phyloP scores from a whole-genome alignment of 345 rosid species.

The Citrus inodora region DNA sequence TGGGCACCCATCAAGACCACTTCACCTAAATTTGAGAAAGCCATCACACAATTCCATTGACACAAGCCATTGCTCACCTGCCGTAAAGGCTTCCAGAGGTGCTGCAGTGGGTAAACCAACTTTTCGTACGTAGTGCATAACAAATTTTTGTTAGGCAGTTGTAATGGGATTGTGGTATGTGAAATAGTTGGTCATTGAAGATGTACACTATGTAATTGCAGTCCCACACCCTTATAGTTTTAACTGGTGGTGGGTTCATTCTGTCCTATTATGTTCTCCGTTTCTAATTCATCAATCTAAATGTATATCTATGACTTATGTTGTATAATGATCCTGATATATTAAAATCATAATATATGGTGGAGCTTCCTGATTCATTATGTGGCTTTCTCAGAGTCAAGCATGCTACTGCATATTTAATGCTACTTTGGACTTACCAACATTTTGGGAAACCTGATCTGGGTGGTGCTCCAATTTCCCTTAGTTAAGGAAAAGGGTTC shows the following conservation, averaged over 20 bases:
- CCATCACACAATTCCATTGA: conserved; percentile 29
- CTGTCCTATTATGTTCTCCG: background rate
- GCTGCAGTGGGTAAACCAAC: background rate
- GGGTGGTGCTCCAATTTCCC: too few species aligned
- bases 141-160: conserved; percentile 15
- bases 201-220: conserved; percentile 15
- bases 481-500: too few species aligned
- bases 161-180: conserved; percentile 10
- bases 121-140: background rate
- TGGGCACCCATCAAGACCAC: conserved; percentile 93
- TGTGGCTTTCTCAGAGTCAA: background rate
- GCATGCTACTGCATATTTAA: background rate
- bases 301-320: background rate
- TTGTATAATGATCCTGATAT: background rate
- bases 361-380: background rate
- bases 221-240: background rate
- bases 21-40: conserved; percentile 49
- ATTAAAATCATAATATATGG: background rate
- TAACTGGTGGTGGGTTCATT: background rate
- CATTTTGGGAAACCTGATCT: too few species aligned
- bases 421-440: too few species aligned
- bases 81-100: background rate
- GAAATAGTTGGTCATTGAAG: conserved; percentile 10
- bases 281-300: background rate
- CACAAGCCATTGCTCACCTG: background rate